These are phyloP conservation scores for Parastagonospora avenae DNA, from an alignment of 2,329 filamentous ascomycete genomes.

Conservation along the genomic window DNA sequence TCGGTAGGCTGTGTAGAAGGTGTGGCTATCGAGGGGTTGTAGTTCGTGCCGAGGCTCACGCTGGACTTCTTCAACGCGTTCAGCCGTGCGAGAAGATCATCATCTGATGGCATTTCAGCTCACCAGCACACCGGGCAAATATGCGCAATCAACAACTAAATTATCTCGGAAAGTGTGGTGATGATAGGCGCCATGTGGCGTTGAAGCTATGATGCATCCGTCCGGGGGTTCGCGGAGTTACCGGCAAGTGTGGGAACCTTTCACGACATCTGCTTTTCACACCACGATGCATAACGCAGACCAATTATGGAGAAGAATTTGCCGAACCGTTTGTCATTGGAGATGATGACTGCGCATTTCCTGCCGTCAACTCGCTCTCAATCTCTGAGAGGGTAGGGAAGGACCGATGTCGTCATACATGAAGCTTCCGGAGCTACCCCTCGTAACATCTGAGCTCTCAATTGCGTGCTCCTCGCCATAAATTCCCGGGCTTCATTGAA, in stretches of 20 bases:
- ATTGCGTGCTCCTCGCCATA: constrained; percentile 21
- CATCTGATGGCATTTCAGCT: constrained; percentile 34
- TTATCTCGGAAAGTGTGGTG: too few relatives aligned
- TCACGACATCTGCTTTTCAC: too few relatives aligned
- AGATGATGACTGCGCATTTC: too few relatives aligned
- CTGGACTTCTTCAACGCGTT: constrained; percentile 55
- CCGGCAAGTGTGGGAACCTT: background rate
- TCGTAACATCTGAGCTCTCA: constrained; percentile 5
- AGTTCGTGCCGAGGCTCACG: constrained; percentile 41
- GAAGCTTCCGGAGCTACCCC: constrained; percentile 21
- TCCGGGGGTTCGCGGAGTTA: constrained; percentile 26
- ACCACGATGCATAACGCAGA: too few relatives aligned
- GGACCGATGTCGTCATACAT: constrained; percentile 30
- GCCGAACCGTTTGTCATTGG: too few relatives aligned
- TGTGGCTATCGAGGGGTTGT: constrained; percentile 21
- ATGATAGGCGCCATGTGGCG: too few relatives aligned
- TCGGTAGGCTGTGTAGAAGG: constrained; percentile 25
- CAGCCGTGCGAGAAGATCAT: constrained; percentile 54
- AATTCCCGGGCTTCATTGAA: too few relatives aligned
- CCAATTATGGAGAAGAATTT: too few relatives aligned
- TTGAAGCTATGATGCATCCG: constrained; percentile 5
- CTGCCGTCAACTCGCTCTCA: too few relatives aligned
- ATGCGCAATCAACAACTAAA: too few relatives aligned
- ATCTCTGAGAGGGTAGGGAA: background rate
- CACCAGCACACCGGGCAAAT: too few relatives aligned